Percentiles rank a stretch among this genome's conserved stretches.
Conservation (phyloP, 257 asterid species). For the Scutellaria galericulata region DNA sequence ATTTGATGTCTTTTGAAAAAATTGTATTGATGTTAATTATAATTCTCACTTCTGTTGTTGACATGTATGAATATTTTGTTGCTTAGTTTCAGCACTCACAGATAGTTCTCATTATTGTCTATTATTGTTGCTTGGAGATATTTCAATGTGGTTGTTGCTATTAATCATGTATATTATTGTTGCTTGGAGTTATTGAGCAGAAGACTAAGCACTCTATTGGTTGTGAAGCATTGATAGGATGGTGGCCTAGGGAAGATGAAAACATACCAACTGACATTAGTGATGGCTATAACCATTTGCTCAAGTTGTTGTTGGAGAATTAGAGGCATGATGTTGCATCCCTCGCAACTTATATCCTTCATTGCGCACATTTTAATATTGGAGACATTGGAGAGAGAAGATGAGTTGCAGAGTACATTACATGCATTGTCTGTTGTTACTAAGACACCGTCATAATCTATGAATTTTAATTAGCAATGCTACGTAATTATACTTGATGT, state of each 20-base stretch:
- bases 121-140: no score
- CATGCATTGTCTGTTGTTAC: slow-evolving; percentile 88
- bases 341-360: slow-evolving; percentile 80
- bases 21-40: no score
- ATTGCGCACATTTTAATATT: slow-evolving; percentile 70
- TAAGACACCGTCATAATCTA: slow-evolving; percentile 65
- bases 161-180: slow-evolving; percentile 31
- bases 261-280: slow-evolving; percentile 72
- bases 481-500: slow-evolving; percentile 7
- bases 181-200: slow-evolving; percentile 75
- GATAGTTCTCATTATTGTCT: no score
- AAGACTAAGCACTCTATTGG: slow-evolving; percentile 87
- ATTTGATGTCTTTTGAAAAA: no score
- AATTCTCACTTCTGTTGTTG: no score
- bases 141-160: no score
- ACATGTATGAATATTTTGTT: no score
- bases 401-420: slow-evolving; percentile 81
- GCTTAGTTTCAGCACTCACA: no score
- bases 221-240: slow-evolving; percentile 80
- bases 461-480: slow-evolving; percentile 27
- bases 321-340: slow-evolving; percentile 91
- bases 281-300: slow-evolving; percentile 81
- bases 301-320: slow-evolving; percentile 82
- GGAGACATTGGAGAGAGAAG: slow-evolving; percentile 32
- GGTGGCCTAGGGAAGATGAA: slow-evolving; percentile 72